These are phyloP conservation scores for Scleroderma citrinum DNA, from an alignment of 768 basidiomycete genomes.

Conservation along the genomic window DNA sequence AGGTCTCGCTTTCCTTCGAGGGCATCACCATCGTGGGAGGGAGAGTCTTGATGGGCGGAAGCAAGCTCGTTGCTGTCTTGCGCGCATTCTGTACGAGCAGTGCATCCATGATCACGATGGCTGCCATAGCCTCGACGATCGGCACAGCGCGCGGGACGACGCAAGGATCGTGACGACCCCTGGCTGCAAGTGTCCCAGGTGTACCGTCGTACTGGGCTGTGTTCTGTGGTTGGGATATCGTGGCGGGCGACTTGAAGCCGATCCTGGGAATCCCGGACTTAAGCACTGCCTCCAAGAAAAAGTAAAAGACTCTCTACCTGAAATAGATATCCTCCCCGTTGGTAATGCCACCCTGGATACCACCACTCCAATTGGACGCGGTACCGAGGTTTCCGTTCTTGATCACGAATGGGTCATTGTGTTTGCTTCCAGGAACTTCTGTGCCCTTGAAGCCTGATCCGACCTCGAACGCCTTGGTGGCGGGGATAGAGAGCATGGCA, in stretches of 20 bases:
- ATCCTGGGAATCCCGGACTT: constrained; percentile 44
- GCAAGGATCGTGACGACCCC: constrained; percentile 95
- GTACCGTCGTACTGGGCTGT: constrained; percentile 84
- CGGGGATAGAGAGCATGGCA: constrained; percentile 98
- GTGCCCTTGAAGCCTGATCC: constrained; percentile 96
- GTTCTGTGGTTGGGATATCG: constrained; percentile 64
- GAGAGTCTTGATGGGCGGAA: constrained; percentile 78
- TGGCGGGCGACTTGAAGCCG: constrained; percentile 98
- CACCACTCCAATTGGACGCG: constrained; percentile 91
- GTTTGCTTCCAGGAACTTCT: constrained; percentile 85
- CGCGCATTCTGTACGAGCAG: constrained; percentile 80
- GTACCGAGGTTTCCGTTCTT: constrained; percentile 77
- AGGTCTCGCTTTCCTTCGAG: constrained; percentile 14
- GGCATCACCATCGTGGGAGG: constrained; percentile 89
- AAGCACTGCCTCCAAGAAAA: constrained; percentile 2
- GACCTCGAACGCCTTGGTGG: constrained; percentile 97
- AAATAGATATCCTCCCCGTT: constrained; percentile 99
- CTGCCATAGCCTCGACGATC: constrained; percentile 98
- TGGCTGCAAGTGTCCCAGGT: constrained; percentile 81
- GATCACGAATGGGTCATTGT: constrained; percentile 84
- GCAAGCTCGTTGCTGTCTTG: constrained; percentile 59
- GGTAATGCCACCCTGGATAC: constrained; percentile 95
- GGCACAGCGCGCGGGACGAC: constrained; percentile 93
- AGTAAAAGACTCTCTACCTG: constrained; percentile 50
- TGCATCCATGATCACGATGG: constrained; percentile 57